Base-by-base conservation (phyloP, 192 early-diverging fungal species). In the Podochytrium sp. region DNA sequence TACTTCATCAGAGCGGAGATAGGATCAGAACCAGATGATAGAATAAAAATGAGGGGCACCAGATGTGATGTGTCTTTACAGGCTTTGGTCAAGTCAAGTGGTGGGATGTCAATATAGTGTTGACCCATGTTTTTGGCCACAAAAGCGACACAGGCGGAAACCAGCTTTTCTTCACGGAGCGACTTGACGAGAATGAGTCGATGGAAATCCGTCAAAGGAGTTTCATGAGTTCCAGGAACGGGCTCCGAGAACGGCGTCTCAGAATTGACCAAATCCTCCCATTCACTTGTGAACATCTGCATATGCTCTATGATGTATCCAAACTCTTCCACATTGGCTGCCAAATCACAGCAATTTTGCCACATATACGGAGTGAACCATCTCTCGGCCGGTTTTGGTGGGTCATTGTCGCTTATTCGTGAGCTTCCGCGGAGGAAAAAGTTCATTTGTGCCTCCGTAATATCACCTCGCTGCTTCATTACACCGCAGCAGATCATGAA, bases 1-100 rank as follows among this genome's bases (percentile, higher is more conserved):
- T 83, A 89, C 68, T 85, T 87, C 76, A 84, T 80, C 40, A 86
- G 71, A 1, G 80, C 73, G 12, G 81, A 79, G 14, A 86, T 81
- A 41, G 87, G 87, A 69, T 89, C 87, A 1, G 87, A 89, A 30
- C 87, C 87, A 58, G 85, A 79, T n/a, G 87, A 89, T 20, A 89
- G 74, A 58, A 89, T 89, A 77, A 89, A 89, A 23, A 89, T 89
- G 14, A 89, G 68, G 3, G 87, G 87, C 0, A 86, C 73, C 38
- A 77, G 47, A 55, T 75, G 55, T 53, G 61, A 76, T 1, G 83
- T 89, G 62, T 89, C 87, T 63, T 89, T 87, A 71, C 75, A 89
- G 14, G 84, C 85, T 30, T 81, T 80, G 20, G 76, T 71, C 16
- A 89, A 55, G 67, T 89, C 87, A 30, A 89, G 74, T 25, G 87